Base-by-base conservation (phyloP, 148 eudicot genomes). In the Heliosperma pusillum region DNA sequence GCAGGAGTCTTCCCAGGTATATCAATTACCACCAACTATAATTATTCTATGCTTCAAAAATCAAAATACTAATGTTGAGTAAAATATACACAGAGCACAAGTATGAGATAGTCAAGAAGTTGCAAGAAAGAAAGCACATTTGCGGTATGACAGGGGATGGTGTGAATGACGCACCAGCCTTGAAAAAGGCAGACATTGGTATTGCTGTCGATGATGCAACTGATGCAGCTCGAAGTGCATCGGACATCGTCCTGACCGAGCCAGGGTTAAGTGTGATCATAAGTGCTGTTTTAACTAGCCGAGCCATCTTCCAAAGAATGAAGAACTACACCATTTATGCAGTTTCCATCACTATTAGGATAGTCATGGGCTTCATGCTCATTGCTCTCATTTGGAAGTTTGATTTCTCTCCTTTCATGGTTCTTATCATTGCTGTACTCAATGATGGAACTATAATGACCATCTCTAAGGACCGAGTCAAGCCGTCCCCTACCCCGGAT, bases 61-160 rank as follows among this genome's bases (percentile, higher is more conserved):
- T 60, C 29, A 63, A 29, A 15, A 15, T 20, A 2, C 59, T 27
- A 24, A 44, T 53, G 9, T 59, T 42, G 29, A 19, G 11, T 3
- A 44, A 12, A 55, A 70, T 70, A 52, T 17, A 11, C 9, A 68
- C 82, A 91, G 97, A 91, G 75, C 93, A 91, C 83, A 91, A 91
- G 77, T 91, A 87, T 63, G 96, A 91, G 84, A 91, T 91, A 70
- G 96, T 91, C 76, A 91, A 83, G 90, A 91, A 87, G 73, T 76
- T 89, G 30, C 97, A 91, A 57, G 93, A 89, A 63, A 86, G 86
- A 76, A 89, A 89, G 57, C 97, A 91, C 82, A 91, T 91, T 21
- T 89, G 93, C 60, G 97, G 97, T 1, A 91, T 89, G 93, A 89
- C 93, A 10, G 93, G 97, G 64, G 97, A 91, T 78, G 97, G 97